phyloP scores from a whole-genome alignment of 768 basidiomycete genomes.

The Panellus pusillus region DNA sequence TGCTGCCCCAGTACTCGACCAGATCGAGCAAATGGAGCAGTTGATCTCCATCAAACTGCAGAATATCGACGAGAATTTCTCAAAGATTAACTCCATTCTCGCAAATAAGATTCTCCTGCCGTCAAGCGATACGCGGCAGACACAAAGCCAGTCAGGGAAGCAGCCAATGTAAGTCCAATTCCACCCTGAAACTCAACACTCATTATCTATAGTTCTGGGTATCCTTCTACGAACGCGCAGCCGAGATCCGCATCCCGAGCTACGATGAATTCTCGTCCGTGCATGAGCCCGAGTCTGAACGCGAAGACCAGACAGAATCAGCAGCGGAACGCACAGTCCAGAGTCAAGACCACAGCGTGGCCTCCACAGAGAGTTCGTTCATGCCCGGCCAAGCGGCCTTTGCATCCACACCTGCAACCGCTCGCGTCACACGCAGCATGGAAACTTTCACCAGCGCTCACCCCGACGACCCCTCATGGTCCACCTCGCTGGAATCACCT shows the following conservation, averaged over 20 bases:
- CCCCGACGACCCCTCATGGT: conserved; percentile 65
- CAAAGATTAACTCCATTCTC: conserved; percentile 83
- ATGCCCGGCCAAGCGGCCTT: conserved; percentile 69
- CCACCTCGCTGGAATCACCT: conserved; percentile 72
- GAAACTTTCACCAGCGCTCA: conserved; percentile 39
- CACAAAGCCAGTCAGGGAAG: conserved; percentile 86
- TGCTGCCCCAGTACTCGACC: conserved; percentile 67
- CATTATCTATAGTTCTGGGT: conserved; percentile 78
- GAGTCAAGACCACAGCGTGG: conserved; percentile 42
- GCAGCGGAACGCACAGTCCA: conserved; percentile 24
- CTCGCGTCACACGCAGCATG: conserved; percentile 35
- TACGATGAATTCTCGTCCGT: conserved; percentile 66
- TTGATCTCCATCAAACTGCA: conserved; percentile 90
- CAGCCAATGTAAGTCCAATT: conserved; percentile 68
- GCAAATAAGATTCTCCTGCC: conserved; percentile 76
- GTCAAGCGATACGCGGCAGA: conserved; percentile 88
- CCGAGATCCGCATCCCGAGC: conserved; percentile 79
- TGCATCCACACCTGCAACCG: conserved; percentile 76
- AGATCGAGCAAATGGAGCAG: conserved; percentile 95
- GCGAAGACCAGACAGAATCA: conserved; percentile 34
- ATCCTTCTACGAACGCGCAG: conserved; percentile 93
- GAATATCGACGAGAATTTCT: conserved; percentile 94
- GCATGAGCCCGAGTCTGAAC: conserved; percentile 48
- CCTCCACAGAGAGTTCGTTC: conserved; percentile 70
- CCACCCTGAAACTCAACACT: neutral